Conservation (phyloP, 202 grass and related monocot species). For the Brachypodium distachyon region DNA sequence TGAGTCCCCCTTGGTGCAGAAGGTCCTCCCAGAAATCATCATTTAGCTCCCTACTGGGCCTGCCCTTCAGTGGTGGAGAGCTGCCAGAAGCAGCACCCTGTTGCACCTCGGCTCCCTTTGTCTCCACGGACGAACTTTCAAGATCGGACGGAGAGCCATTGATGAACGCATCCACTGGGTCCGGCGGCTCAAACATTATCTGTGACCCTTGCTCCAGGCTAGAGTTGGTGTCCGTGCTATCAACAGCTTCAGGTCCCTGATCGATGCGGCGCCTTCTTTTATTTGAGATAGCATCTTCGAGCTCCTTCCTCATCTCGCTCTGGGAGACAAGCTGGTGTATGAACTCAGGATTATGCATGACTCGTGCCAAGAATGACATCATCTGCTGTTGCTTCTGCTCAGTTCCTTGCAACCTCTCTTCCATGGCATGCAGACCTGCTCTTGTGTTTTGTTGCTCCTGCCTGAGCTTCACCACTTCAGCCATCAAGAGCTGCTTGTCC, state of each 20-base stretch:
- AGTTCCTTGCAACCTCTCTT: conserved; percentile 59
- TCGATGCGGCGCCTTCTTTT: conserved; percentile 69
- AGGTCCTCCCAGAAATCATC: conserved; percentile 94
- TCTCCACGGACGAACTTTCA: conserved; percentile 33
- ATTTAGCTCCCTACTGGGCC: conserved; percentile 52
- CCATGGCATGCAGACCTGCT: conserved; percentile 54
- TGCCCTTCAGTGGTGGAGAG: conserved; percentile 2
- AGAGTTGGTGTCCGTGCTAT: conserved; percentile 22
- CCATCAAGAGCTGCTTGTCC: conserved; percentile 67
- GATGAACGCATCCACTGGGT: background rate
- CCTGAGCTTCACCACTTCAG: conserved; percentile 85
- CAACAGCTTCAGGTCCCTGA: conserved; percentile 33
- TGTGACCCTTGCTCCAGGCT: conserved; percentile 37
- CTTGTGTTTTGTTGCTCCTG: conserved; percentile 81
- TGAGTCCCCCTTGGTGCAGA: conserved; percentile 38
- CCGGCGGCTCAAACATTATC: conserved; percentile 17
- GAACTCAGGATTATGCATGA: conserved; percentile 64
- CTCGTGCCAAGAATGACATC: conserved; percentile 75
- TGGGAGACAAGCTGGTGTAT: conserved; percentile 50
- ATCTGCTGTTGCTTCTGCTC: conserved; percentile 92
- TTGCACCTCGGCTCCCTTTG: conserved; percentile 23
- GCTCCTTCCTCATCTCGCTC: conserved; percentile 53
- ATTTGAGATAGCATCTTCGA: conserved; percentile 66
- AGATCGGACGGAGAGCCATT: conserved; percentile 26
- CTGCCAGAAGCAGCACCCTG: conserved; percentile 11